These are phyloP conservation scores for Prunus campanulata DNA, from an alignment of 306 rosid species.

Conservation along the genomic window DNA sequence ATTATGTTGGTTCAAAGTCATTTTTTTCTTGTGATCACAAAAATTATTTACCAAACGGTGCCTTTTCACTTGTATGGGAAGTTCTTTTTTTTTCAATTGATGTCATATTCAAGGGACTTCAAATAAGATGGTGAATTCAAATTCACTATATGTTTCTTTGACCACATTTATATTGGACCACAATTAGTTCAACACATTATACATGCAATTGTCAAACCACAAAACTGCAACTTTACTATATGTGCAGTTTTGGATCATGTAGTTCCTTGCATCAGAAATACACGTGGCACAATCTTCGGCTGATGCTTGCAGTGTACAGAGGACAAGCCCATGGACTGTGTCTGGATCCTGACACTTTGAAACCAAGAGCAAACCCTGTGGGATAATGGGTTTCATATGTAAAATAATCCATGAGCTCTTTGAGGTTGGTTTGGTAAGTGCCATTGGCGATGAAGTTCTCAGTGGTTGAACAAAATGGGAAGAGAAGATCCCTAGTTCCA, in stretches of 20 bases:
- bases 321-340: slow-evolving; percentile 32
- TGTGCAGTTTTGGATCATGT: slow-evolving; percentile 21
- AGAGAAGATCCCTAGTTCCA: background rate
- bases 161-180: no score
- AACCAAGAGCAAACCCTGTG: slow-evolving; percentile 25
- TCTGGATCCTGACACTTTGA: slow-evolving; percentile 19
- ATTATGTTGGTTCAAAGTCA: no score
- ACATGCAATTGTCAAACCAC: slow-evolving; percentile 7
- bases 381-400: slow-evolving; percentile 20
- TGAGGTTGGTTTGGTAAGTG: background rate
- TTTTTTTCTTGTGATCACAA: no score
- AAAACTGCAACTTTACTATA: slow-evolving; percentile 27
- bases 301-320: slow-evolving; percentile 36
- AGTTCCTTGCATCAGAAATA: slow-evolving; percentile 23
- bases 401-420: slow-evolving; percentile 10
- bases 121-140: no score
- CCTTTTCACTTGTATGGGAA: no score
- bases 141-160: no score
- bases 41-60: no score
- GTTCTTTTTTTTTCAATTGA: no score
- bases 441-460: slow-evolving; percentile 1
- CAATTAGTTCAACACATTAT: no score
- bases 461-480: background rate
- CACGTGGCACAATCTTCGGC: slow-evolving; percentile 35
- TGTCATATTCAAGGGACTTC: no score